Evolutionary conservation across 2,329 filamentous ascomycete genomes (phyloP), one percentile per base, ranked within the genome.

Genomic region (Penicillium digitatum): DNA sequence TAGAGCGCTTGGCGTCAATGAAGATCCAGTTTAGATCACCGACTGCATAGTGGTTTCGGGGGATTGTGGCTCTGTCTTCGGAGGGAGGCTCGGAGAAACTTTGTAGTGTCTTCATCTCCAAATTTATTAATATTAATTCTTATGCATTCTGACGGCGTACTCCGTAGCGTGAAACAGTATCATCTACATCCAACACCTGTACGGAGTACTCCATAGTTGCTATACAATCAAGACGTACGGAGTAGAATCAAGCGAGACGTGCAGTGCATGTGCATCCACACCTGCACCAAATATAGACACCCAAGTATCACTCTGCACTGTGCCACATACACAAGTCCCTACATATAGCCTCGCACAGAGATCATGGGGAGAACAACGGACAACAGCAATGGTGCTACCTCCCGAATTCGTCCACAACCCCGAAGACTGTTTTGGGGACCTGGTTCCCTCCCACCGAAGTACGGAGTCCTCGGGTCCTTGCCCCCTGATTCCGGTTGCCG

Each of bases 21-120:
- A 52, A 46, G 53, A 55, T 55, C 53, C 53, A 40, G 48, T 55
- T 55, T 52, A 26, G 42, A n/a, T 12, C 52, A 51, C 38, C 38
- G 45, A 38, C 16, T 49, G 20, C 1, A 34, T 37, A 29, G 22
- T 27, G 31, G 11, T 40, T 22, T 53, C 35, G 44, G 43, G 11
- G 35, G 18, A 39, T 45, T 37, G 18, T 35, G 37, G 48, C 26
- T 37, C 14, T 32, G 20, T 18, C 7, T 20, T 50, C 38, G 38
- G 48, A 32, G 18, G 26, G 47, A 35, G 27, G 29, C 32, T 50
- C 38, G 48, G 48, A n/a, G 48, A 43, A 50, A 44, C 48, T 49
- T 16, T n/a, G n/a, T 27, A 27, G 26, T 6, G 24, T 27, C 26
- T 27, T 27, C 6, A 8, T 27, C 26, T 40, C n/a, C n/a, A n/a